phyloP scores from a whole-genome alignment of 2,329 filamentous ascomycete genomes.

The Emericellopsis atlantica region DNA sequence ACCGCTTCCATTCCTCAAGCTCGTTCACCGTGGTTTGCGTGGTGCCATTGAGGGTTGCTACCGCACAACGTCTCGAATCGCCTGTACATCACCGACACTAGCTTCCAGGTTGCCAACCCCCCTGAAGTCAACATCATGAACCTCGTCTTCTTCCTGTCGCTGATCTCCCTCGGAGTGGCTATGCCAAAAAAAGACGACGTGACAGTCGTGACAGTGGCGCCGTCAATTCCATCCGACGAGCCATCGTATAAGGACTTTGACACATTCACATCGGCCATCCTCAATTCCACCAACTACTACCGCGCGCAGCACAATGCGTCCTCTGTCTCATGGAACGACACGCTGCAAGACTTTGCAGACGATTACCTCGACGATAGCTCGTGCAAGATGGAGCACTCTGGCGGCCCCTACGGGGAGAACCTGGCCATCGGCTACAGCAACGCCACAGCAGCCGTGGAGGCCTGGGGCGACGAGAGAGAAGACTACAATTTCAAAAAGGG shows the following conservation, averaged over 20 bases:
- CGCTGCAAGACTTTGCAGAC: constrained; percentile 40
- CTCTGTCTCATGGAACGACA: constrained; percentile 50
- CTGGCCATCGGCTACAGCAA: constrained; percentile 55
- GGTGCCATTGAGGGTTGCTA: no score
- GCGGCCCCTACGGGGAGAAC: constrained; percentile 62
- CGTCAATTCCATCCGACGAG: constrained; percentile 19
- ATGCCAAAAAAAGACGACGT: neutral
- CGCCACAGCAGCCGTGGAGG: constrained; percentile 43
- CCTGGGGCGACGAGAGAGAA: constrained; percentile 45
- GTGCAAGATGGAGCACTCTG: constrained; percentile 41
- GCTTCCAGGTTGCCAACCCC: no score
- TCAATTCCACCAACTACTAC: constrained; percentile 56
- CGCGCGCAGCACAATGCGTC: constrained; percentile 49
- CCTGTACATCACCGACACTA: no score
- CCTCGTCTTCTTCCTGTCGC: no score
- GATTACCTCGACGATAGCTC: neutral
- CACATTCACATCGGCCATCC: constrained; percentile 38
- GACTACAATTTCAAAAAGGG: constrained; percentile 46
- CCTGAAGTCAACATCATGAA: no score
- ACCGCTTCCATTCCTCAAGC: no score
- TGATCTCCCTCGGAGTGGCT: neutral
- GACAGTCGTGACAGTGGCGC: constrained; percentile 17
- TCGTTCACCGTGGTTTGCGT: no score
- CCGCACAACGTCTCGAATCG: no score
- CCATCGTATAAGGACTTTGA: constrained; percentile 15